These are phyloP conservation scores for Jackrogersella multiformis DNA, from an alignment of 495 filamentous ascomycete genomes.

Conservation along the genomic window DNA sequence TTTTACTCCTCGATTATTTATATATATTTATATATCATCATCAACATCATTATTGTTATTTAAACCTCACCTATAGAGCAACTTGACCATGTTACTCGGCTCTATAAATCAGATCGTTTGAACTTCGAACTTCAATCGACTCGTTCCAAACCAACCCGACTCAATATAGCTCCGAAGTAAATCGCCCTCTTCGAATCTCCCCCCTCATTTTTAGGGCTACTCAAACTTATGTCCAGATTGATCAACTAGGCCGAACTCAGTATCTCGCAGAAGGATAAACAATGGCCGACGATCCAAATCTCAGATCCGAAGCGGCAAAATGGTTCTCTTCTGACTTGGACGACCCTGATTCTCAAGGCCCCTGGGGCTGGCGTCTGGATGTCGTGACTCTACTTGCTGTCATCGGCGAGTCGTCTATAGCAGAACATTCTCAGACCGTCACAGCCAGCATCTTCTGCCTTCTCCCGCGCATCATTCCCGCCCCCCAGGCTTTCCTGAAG, in stretches of 20 bases:
- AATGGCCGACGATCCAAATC: constrained; percentile 34
- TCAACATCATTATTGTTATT: constrained; percentile 1
- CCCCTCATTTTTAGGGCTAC: not conserved
- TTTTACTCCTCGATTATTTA: constrained; percentile 2
- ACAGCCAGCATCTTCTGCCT: constrained; percentile 65
- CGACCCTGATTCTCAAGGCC: constrained; percentile 37
- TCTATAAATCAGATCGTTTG: not conserved
- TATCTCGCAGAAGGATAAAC: not conserved
- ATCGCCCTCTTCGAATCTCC: constrained; percentile 1
- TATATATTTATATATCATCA: constrained; percentile 7
- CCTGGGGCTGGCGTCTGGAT: constrained; percentile 63
- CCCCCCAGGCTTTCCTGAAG: constrained; percentile 70
- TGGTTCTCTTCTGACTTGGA: constrained; percentile 54
- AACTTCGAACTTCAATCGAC: constrained; percentile 23
- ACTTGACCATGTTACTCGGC: not conserved
- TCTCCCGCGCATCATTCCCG: constrained; percentile 72
- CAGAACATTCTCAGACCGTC: constrained; percentile 64
- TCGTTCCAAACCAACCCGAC: constrained; percentile 4
- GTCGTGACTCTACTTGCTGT: constrained; percentile 71
- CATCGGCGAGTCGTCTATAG: constrained; percentile 68
- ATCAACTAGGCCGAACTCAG: not conserved
- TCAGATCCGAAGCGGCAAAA: constrained; percentile 8
- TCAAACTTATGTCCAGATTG: not conserved
- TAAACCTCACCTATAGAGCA: constrained; percentile 1
- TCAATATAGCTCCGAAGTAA: constrained; percentile 15